A percentile compares a stretch with the other conserved stretches of the same genome.
Evolutionary conservation across 2,329 filamentous ascomycete species (phyloP).

Genomic region (Apiospora sp.): DNA sequence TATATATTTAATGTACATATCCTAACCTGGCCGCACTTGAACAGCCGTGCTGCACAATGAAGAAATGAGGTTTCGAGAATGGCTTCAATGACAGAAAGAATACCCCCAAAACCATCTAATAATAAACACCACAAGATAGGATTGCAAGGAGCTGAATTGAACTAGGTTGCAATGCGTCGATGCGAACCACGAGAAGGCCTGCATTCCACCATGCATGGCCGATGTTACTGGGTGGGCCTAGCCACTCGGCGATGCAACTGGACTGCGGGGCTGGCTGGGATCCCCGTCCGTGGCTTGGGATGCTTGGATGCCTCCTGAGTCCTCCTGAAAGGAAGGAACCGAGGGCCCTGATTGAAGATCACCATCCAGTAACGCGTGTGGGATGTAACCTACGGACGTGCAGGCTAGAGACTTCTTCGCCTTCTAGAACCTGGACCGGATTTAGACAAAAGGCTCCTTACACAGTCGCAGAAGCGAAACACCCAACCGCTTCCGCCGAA

Average conservation of each 20-base stretch:
- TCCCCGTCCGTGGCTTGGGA: constrained; percentile 11
- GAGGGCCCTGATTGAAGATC: not conserved
- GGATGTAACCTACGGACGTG: not conserved
- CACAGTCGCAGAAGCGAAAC: constrained; percentile 5
- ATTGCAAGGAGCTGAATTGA: not conserved
- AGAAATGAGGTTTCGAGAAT: not conserved
- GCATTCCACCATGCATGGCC: constrained; percentile 7
- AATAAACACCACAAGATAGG: not conserved
- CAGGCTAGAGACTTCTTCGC: not conserved
- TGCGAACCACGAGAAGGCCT: constrained; percentile 18
- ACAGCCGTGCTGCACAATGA: not conserved
- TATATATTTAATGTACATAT: too few species aligned
- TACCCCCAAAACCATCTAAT: not conserved
- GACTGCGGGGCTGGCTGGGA: constrained; percentile 18
- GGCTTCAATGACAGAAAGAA: not conserved
- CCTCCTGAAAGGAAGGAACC: not conserved
- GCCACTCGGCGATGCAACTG: constrained; percentile 16
- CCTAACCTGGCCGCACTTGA: not conserved
- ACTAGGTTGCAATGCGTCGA: constrained; percentile 8
- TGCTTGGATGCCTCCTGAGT: not conserved
- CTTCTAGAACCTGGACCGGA: not conserved
- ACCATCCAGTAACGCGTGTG: not conserved
- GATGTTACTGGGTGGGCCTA: constrained; percentile 11
- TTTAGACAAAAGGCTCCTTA: not conserved
- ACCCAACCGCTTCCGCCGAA: not conserved